Conservation (phyloP, 2,329 filamentous ascomycete species). For the Fusarium sp. region DNA sequence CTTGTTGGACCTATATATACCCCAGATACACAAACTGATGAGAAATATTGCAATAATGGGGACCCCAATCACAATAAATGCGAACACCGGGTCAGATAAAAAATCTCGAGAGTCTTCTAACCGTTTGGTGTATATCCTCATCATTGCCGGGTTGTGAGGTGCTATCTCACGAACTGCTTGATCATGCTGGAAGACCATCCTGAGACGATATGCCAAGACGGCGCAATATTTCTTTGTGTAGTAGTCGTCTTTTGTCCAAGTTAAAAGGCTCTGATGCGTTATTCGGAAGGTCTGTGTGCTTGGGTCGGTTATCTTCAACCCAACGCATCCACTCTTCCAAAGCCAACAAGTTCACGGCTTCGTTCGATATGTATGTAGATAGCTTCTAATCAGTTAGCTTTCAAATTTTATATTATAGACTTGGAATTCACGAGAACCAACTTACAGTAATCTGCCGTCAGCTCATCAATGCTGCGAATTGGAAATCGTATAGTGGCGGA, state of each 20-base stretch:
- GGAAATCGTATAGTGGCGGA: neutral
- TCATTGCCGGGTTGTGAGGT: neutral
- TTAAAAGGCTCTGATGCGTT: neutral
- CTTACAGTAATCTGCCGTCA: neutral
- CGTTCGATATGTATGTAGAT: neutral
- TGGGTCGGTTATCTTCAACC: neutral
- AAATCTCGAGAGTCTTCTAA: neutral
- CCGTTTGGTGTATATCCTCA: neutral
- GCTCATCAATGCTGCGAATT: neutral
- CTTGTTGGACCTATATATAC: constrained; percentile 1
- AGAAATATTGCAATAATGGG: neutral
- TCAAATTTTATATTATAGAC: neutral
- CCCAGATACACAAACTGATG: neutral
- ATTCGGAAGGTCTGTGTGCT: neutral
- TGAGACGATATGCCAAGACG: neutral
- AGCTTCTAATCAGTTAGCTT: neutral
- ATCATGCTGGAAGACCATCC: neutral
- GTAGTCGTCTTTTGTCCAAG: neutral
- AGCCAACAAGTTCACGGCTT: neutral
- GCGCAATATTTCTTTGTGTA: neutral
- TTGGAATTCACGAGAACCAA: neutral
- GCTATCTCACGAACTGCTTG: neutral
- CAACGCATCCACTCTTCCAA: neutral
- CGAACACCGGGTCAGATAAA: neutral
- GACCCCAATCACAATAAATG: constrained; percentile 1